Evolutionary conservation across 305 asterid species (phyloP), one percentile per base, ranked within the genome.

Genomic region (Solanum hybrid): DNA sequence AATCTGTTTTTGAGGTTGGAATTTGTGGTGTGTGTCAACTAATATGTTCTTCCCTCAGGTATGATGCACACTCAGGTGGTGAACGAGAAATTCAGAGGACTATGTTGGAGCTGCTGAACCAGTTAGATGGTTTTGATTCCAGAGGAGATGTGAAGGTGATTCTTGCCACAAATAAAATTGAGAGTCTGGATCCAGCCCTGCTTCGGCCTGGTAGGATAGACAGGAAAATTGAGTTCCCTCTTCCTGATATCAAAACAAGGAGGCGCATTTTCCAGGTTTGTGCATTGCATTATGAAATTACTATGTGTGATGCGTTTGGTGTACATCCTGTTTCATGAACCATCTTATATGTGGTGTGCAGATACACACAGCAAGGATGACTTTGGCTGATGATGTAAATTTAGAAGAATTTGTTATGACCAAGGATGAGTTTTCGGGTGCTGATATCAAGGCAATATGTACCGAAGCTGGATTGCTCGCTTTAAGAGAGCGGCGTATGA

Each of bases 401-500:
- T 94, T 97, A 75, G 99, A 97, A 91, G 99, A 97, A 90, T 97
- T 97, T 93, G 98, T 97, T 24, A 97, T 97, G 99, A 96, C 98
- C 6, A 97, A 97, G 92, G 99, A 97, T 81, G 99, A 97, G 94
- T 94, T 97, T 85, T 97, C 99, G 84, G 99, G 99, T 89, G 98
- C 98, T 93, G 99, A 96, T 91, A 96, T 96, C 88, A 96, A 96
- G 92, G 98, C 99, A 89, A 96, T 96, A 91, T 96, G 98, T 89
- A 97, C 99, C 26, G 99, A 97, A 94, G 98, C 99, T 91, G 99
- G 99, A 89, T 91, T 97, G 93, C 98, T 95, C 86, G 99, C 99
- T 90, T 87, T 97, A 91, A 95, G 99, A 92, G 99, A 97, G 93
- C 96, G 98, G 8, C 96, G 99, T n/a, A 97, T 96, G 99, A 97